phyloP scores from a whole-genome alignment of 2,329 filamentous ascomycete genomes.

The Trichoderma koningiopsis region DNA sequence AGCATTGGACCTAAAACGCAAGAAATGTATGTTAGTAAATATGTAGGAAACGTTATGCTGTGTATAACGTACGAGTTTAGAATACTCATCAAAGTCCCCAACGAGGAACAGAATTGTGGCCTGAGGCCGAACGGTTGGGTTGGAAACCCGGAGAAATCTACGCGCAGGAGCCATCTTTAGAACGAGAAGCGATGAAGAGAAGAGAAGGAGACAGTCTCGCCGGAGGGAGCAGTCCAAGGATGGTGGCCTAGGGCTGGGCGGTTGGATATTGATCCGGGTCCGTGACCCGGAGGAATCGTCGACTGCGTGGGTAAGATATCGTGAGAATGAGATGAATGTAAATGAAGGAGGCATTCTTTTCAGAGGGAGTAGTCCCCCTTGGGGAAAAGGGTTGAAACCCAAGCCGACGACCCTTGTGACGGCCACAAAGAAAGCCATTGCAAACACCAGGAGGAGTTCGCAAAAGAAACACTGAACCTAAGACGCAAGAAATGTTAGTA shows the following conservation, averaged over 20 bases:
- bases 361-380: too few species aligned
- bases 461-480: neutral
- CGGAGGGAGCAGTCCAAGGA: too few species aligned
- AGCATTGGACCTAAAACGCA: neutral
- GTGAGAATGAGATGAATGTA: too few species aligned
- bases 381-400: neutral
- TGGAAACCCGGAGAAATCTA: neutral
- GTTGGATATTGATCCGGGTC: neutral
- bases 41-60: neutral
- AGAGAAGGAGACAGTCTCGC: neutral
- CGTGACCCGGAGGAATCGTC: too few species aligned
- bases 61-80: neutral
- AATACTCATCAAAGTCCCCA: neutral
- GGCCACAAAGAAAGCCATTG: slow-evolving; percentile 6
- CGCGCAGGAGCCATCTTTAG: neutral
- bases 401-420: slow-evolving; percentile 33
- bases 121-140: neutral
- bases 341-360: too few species aligned
- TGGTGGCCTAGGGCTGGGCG: too few species aligned
- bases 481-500: neutral
- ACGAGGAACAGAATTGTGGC: neutral
- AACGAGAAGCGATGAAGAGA: neutral
- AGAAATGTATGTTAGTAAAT: neutral
- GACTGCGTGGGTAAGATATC: too few species aligned
- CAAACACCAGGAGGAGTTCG: neutral